A percentile compares a stretch with the other conserved stretches of the same genome.
Evolutionary conservation across 352 stramenopile genomes (phyloP).

Genomic region (Globisporangium carolinianum): DNA sequence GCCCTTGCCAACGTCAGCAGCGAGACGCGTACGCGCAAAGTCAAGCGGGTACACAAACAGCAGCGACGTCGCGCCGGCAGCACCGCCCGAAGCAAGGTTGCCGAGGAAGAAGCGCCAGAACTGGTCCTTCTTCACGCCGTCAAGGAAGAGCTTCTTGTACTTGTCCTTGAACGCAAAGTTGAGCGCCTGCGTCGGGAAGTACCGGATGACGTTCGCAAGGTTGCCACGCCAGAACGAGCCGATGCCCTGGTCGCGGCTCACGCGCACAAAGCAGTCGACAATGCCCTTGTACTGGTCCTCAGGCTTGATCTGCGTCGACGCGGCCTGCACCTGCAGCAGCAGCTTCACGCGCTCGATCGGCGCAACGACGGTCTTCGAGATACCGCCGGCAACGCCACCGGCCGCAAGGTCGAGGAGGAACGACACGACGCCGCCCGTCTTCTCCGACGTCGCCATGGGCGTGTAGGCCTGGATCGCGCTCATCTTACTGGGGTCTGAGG

Average conservation of each 20-base stretch:
- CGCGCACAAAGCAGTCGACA: conserved; percentile 86
- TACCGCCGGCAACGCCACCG: conserved; percentile 79
- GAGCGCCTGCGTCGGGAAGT: conserved; percentile 89
- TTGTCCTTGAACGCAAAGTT: conserved; percentile 95
- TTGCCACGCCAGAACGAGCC: conserved; percentile 90
- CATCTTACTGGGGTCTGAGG: conserved; percentile 52
- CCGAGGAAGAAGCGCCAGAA: conserved; percentile 98
- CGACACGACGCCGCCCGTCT: conserved; percentile 30
- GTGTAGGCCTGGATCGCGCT: conserved; percentile 73
- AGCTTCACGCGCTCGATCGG: conserved; percentile 91
- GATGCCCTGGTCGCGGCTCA: conserved; percentile 86
- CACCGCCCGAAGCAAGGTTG: conserved; percentile 97
- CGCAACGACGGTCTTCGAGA: conserved; percentile 89
- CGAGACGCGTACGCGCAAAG: conserved; percentile 98
- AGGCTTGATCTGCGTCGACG: conserved; percentile 87
- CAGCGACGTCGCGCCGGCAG: conserved; percentile 95
- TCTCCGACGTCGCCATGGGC: conserved; percentile 71
- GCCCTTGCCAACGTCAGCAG: conserved; percentile 95
- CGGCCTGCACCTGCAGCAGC: conserved; percentile 88
- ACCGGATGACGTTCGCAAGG: conserved; percentile 89
- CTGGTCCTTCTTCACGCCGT: conserved; percentile 91
- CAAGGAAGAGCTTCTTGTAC: conserved; percentile 89
- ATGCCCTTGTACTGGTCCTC: conserved; percentile 91
- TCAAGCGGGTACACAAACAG: conserved; percentile 97
- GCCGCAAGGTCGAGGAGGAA: conserved; percentile 84